Evolutionary conservation across 1,284 basidiomycete species (phyloP).

Genomic region (Apiotrichum mycotoxinovorans): DNA sequence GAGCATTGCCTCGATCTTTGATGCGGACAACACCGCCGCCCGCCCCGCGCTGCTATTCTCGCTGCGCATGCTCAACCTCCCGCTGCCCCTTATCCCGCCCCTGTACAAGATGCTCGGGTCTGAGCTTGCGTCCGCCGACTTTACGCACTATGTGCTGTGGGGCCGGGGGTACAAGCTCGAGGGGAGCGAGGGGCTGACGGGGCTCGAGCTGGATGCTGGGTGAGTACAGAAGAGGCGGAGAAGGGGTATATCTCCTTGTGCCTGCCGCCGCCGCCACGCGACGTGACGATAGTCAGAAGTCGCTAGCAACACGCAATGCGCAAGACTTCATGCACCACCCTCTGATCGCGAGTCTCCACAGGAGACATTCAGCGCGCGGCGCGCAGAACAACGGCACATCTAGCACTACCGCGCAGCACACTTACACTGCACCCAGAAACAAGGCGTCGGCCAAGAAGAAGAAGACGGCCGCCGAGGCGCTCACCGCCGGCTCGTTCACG

Average conservation of each 20-base stretch:
- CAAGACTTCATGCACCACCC: neutral
- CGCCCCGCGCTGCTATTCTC: slow-evolving; percentile 77
- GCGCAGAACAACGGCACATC: too few species aligned
- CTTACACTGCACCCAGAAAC: neutral
- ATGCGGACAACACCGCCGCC: slow-evolving; percentile 37
- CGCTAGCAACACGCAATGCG: neutral
- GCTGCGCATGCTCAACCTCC: slow-evolving; percentile 87
- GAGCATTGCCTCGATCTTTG: slow-evolving; percentile 34
- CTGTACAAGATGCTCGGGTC: slow-evolving; percentile 81
- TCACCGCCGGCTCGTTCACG: slow-evolving; percentile 53
- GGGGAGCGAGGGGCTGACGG: slow-evolving; percentile 40
- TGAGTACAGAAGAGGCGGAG: slow-evolving; percentile 11
- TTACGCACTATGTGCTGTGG: slow-evolving; percentile 47
- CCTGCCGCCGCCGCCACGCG: neutral
- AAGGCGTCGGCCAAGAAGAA: slow-evolving; percentile 28
- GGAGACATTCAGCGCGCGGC: too few species aligned
- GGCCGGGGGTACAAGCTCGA: slow-evolving; percentile 48
- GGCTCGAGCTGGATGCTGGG: slow-evolving; percentile 39
- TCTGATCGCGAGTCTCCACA: neutral
- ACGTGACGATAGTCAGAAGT: neutral
- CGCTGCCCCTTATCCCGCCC: slow-evolving; percentile 80
- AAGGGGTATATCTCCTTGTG: too few species aligned
- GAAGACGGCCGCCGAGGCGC: slow-evolving; percentile 41
- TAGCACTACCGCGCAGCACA: too few species aligned
- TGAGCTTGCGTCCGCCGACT: slow-evolving; percentile 61